These are phyloP conservation scores for Trichoderma hamatum DNA, from an alignment of 2,329 filamentous ascomycete genomes.

Conservation along the genomic window DNA sequence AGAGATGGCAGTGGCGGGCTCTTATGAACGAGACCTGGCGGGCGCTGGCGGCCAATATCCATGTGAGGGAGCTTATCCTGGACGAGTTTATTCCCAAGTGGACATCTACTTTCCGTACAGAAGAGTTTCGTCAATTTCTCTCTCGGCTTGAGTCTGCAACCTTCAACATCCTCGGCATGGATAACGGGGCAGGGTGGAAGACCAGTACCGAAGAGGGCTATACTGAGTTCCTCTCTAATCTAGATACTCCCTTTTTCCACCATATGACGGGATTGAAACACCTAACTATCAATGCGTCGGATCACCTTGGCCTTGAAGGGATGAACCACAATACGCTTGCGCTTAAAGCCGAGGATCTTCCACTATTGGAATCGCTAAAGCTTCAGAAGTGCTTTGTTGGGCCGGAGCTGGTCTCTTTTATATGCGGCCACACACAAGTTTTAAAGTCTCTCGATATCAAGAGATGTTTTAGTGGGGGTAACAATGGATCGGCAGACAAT, in stretches of 20 bases:
- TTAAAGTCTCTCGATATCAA: slow-evolving; percentile 2
- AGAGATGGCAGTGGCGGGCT: slow-evolving; percentile 4
- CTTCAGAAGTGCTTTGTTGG: background rate
- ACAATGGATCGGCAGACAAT: background rate
- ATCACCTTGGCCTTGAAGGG: background rate
- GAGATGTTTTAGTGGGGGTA: background rate
- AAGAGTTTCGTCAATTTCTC: slow-evolving; percentile 15
- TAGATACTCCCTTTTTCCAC: background rate
- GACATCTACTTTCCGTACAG: slow-evolving; percentile 6
- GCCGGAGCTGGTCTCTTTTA: background rate
- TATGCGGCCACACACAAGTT: background rate
- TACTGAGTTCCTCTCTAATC: background rate
- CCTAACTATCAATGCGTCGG: background rate
- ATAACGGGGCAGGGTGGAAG: slow-evolving; percentile 5
- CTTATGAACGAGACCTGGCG: slow-evolving; percentile 17
- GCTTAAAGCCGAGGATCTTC: slow-evolving; percentile 3
- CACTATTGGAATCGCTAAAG: slow-evolving; percentile 1
- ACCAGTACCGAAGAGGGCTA: background rate
- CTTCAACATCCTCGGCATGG: slow-evolving; percentile 4
- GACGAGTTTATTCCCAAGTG: background rate
- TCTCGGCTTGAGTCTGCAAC: background rate
- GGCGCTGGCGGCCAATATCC: background rate
- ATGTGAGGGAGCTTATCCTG: slow-evolving; percentile 10
- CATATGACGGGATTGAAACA: slow-evolving; percentile 5
- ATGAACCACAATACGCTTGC: background rate